These are phyloP conservation scores for Aciculosporium take DNA, from an alignment of 2,329 filamentous ascomycete genomes.

Conservation along the genomic window DNA sequence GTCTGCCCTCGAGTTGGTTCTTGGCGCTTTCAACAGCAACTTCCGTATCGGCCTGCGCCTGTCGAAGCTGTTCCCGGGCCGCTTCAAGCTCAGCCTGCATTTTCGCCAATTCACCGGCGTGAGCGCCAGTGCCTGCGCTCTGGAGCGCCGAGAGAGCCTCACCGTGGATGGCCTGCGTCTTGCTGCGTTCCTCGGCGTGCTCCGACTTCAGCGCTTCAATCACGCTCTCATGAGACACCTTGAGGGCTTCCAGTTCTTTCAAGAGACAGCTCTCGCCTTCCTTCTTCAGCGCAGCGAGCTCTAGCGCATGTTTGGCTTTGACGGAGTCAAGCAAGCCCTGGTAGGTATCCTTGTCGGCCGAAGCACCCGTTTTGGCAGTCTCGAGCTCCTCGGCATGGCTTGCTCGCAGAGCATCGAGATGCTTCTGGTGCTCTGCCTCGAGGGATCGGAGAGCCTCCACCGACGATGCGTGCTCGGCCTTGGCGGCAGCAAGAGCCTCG, in stretches of 20 bases:
- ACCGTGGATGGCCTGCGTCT: slow-evolving; percentile 16
- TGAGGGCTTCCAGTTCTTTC: slow-evolving; percentile 27
- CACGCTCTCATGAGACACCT: slow-evolving; percentile 28
- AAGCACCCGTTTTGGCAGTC: slow-evolving; percentile 36
- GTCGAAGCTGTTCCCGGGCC: slow-evolving; percentile 31
- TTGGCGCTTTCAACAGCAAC: slow-evolving; percentile 31
- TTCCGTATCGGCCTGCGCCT: slow-evolving; percentile 27
- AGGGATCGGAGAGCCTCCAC: slow-evolving; percentile 34
- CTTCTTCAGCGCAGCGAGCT: slow-evolving; percentile 29
- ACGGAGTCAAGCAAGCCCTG: slow-evolving; percentile 38
- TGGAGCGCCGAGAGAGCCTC: slow-evolving; percentile 18
- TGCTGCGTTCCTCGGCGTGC: slow-evolving; percentile 23
- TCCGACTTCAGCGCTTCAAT: slow-evolving; percentile 29
- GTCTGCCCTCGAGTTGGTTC: slow-evolving; percentile 29
- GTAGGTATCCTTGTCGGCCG: slow-evolving; percentile 34
- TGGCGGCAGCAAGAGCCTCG: slow-evolving; percentile 27
- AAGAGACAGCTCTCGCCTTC: slow-evolving; percentile 26
- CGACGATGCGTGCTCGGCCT: slow-evolving; percentile 29
- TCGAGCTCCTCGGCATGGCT: slow-evolving; percentile 46
- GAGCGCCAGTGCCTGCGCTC: slow-evolving; percentile 15
- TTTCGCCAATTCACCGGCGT: slow-evolving; percentile 19
- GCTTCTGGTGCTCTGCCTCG: slow-evolving; percentile 37
- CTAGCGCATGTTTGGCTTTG: slow-evolving; percentile 38
- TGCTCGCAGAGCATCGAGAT: slow-evolving; percentile 39
- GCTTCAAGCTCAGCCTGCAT: slow-evolving; percentile 20